Percentiles rank a stretch among this genome's conserved stretches.
These are phyloP conservation scores for Collybiopsis luxurians DNA, from an alignment of 768 basidiomycete genomes.

Conservation along the genomic window DNA sequence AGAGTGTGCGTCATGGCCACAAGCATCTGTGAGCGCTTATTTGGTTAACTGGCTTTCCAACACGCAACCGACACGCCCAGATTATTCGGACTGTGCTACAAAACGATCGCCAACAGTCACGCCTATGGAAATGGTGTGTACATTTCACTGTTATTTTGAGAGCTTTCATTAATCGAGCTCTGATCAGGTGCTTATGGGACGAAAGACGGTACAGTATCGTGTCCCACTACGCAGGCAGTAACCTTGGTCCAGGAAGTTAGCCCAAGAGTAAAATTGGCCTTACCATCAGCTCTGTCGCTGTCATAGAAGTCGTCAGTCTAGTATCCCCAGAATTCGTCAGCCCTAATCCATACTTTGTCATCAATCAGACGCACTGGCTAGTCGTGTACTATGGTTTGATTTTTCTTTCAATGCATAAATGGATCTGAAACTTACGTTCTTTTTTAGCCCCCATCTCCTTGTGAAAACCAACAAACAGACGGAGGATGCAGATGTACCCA, in stretches of 20 bases:
- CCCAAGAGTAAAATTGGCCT: constrained; percentile 47
- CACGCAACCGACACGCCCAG: too few relatives aligned
- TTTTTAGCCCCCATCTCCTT: constrained; percentile 57
- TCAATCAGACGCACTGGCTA: constrained; percentile 67
- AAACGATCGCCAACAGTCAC: constrained; percentile 51
- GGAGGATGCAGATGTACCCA: too few relatives aligned
- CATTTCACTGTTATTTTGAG: not conserved
- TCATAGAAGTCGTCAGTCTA: constrained; percentile 69
- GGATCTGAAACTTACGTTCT: too few relatives aligned
- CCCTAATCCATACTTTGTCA: constrained; percentile 51
- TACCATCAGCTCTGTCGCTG: constrained; percentile 48
- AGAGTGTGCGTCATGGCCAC: too few relatives aligned
- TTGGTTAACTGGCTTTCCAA: too few relatives aligned
- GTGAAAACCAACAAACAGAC: constrained; percentile 39
- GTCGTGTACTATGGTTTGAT: constrained; percentile 51
- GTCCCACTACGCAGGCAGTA: constrained; percentile 34
- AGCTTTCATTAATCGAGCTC: constrained; percentile 1
- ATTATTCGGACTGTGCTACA: constrained; percentile 73
- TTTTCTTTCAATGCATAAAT: not conserved
- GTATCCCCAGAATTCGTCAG: constrained; percentile 54
- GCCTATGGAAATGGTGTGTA: constrained; percentile 58
- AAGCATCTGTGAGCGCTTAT: too few relatives aligned
- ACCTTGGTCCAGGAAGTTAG: constrained; percentile 39
- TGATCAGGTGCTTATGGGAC: constrained; percentile 65
- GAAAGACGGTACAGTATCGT: constrained; percentile 52